Evolutionary conservation across 257 asterid species (phyloP), one percentile per base, ranked within the genome.

Genomic region (Jaltomata sinuosa): DNA sequence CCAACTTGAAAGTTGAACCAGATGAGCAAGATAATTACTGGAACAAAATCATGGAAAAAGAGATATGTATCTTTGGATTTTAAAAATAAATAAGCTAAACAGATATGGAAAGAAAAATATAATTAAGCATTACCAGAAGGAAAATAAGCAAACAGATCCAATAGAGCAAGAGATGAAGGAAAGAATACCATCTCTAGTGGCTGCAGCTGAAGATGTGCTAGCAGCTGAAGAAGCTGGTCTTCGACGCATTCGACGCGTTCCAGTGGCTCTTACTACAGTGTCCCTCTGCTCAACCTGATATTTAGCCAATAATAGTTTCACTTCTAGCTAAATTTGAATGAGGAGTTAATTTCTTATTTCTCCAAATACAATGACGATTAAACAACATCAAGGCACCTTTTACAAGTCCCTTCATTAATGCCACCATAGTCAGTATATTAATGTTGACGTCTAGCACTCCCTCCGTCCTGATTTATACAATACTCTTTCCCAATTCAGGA

Each of bases 171-270:
- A 52, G 15, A 55, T 83, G 8, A 62, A 52, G 38, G 15, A 82
- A 27, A 65, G 52, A 27, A 50, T 68, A 95, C 99, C 99, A 89
- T 95, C 96, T 52, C 81, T 89, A 68, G 90, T 80, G 18, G 93
- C 94, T 4, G 94, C 89, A 38, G 98, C 92, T 11, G 94, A 88
- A 32, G 99, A 95, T 79, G 99, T 84, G 89, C 99, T 91, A 84
- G 96, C 96, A 85, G 90, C 91, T 86, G 98, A 86, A 85, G 97
- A 88, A 86, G 92, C 94, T 3, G 93, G 90, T 81, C 95, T 84
- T 88, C 99, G 89, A 81, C 99, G 92, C 87, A 97, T 97, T 92
- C 96, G 93, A 40, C 97, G 91, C 15, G 89, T 86, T 42, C 86
- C 90, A 85, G 89, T 79, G 45, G 87, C 95, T 88, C 98, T 91